Conservation (phyloP, 2,329 filamentous ascomycete species). For the Pseudogymnoascus destructans region DNA sequence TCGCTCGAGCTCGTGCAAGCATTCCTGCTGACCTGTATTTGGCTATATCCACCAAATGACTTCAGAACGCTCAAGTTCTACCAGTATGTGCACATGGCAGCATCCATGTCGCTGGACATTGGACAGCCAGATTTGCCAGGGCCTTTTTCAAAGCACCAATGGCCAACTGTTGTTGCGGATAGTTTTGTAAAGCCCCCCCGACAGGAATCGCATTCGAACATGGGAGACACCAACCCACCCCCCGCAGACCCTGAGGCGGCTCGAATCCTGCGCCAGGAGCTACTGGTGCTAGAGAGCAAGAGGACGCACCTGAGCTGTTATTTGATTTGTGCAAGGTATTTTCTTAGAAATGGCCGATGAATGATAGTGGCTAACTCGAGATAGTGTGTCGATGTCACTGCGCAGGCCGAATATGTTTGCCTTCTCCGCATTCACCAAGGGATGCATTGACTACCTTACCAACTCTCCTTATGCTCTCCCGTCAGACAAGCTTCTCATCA, state of each 20-base stretch:
- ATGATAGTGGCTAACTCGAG: constrained; percentile 4
- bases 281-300: constrained; percentile 24
- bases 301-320: constrained; percentile 29
- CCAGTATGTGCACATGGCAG: constrained; percentile 36
- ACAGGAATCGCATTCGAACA: neutral
- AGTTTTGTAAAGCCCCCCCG: neutral
- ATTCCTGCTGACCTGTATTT: constrained; percentile 32
- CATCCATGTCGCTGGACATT: constrained; percentile 30
- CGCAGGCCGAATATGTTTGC: constrained; percentile 31
- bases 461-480: constrained; percentile 23
- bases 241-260: neutral
- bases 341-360: constrained; percentile 7
- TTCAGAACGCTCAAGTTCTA: constrained; percentile 33
- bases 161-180: neutral
- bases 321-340: constrained; percentile 23
- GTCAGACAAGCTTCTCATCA: constrained; percentile 27
- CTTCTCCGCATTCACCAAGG: constrained; percentile 29
- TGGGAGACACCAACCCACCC: neutral
- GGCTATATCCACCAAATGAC: constrained; percentile 33
- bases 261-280: neutral
- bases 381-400: constrained; percentile 29
- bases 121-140: constrained; percentile 10
- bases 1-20: constrained; percentile 36
- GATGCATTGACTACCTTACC: constrained; percentile 29
- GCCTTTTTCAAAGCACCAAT: neutral